Percentiles rank a stretch among this genome's conserved stretches.
These are phyloP conservation scores for Leccinellum luteum DNA, from an alignment of 768 basidiomycete species.

Conservation along the genomic window DNA sequence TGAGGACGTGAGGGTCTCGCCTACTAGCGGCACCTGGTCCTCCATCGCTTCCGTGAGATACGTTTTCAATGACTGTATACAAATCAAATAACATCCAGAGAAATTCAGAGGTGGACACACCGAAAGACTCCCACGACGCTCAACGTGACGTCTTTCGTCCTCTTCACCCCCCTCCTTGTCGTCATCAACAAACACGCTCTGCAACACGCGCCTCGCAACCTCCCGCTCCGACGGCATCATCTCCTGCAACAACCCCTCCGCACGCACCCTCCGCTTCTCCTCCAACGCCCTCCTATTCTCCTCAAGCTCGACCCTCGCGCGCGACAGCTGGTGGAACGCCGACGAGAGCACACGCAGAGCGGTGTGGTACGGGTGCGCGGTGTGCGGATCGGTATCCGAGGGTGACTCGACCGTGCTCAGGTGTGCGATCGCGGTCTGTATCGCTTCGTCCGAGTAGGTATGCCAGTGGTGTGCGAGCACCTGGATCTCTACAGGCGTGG, in stretches of 20 bases:
- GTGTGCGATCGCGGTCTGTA: slow-evolving; percentile 59
- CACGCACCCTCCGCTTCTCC: slow-evolving; percentile 61
- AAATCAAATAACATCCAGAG: neutral
- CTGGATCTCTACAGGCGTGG: slow-evolving; percentile 35
- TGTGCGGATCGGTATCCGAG: slow-evolving; percentile 45
- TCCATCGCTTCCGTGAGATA: slow-evolving; percentile 45
- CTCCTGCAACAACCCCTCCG: slow-evolving; percentile 55
- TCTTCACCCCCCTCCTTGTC: slow-evolving; percentile 1
- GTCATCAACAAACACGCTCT: slow-evolving; percentile 56
- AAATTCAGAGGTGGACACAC: slow-evolving; percentile 38
- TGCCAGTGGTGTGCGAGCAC: slow-evolving; percentile 76
- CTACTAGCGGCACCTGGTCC: slow-evolving; percentile 45
- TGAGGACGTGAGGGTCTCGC: slow-evolving; percentile 20
- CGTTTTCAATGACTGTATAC: slow-evolving; percentile 42
- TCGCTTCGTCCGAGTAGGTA: slow-evolving; percentile 70
- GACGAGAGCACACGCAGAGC: slow-evolving; percentile 69
- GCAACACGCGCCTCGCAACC: slow-evolving; percentile 62
- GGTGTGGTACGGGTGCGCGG: slow-evolving; percentile 58
- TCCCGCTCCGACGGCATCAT: slow-evolving; percentile 61
- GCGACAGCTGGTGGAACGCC: slow-evolving; percentile 57
- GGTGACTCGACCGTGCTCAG: slow-evolving; percentile 42
- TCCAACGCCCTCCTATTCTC: slow-evolving; percentile 47
- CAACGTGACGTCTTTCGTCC: slow-evolving; percentile 46
- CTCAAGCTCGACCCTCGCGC: slow-evolving; percentile 62
- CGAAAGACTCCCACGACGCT: slow-evolving; percentile 55